Base-by-base conservation (phyloP, 768 basidiomycete genomes). In the Boletales sp. region DNA sequence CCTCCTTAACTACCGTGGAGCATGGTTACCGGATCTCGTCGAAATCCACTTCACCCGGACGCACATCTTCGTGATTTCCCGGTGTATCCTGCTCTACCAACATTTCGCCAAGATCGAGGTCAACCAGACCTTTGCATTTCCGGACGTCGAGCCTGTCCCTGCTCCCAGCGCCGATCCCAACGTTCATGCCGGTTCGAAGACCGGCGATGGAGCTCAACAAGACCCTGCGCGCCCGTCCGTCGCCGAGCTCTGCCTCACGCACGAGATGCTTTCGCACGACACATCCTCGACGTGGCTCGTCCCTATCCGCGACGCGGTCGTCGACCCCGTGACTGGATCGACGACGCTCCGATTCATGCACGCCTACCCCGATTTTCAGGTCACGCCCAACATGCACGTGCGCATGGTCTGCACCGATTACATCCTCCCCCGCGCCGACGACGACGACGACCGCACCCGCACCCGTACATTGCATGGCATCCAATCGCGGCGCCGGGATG, bases 301-400 rank as follows among this genome's bases (percentile, higher is more conserved):
- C n/a, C 61, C 48, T 15, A 52, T 62, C 32, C 50, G 58, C 39
- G 34, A 49, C 42, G 31, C 46, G 5, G n/a, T 24, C 29, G 30
- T 57, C 14, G 50, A 63, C 31, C 50, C 52, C 0, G 19, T 37
- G 9, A 54, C 53, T 5, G 15, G 13, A 6, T 30, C 58, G 19
- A 60, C 51, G 17, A 60, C 58, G 17, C 55, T 63, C 50, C 52
- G 60, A 10, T 62, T 63, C 50, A 42, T 61, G 45, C 54, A 63
- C 32, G 48, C 61, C 0, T 42, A 48, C 4, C 37, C 44, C 2
- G 48, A 50, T 0, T 40, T 58, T 10, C 12, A 43, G 2, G 24
- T 31, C 4, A 31, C 32, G 4, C 39, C 38, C n/a, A 40, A 45
- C 19, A 19, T 36, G n/a, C 42, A 32, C 46, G 44, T 36, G 29